Percentiles rank a stretch among this genome's conserved stretches.
Evolutionary conservation across 345 rosid species (phyloP).

Genomic region (Alliaria petiolata): DNA sequence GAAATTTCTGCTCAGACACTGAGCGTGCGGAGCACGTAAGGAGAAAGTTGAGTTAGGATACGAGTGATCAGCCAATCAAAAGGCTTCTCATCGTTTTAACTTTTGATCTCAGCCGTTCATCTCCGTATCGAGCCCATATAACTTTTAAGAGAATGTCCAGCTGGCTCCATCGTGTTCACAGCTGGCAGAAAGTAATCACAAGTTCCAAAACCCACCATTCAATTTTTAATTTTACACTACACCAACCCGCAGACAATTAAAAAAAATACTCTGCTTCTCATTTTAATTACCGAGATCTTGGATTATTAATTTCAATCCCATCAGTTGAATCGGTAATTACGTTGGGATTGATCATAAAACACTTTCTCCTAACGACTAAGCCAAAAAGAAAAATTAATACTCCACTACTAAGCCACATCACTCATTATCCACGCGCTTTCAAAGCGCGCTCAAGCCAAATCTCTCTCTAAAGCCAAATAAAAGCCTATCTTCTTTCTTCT

Average conservation of each 20-base stretch:
- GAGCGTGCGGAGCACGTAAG: too few relatives aligned
- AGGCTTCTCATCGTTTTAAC: neutral
- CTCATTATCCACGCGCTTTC: slow-evolving; percentile 11
- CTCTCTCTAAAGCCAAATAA: neutral
- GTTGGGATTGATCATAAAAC: slow-evolving; percentile 23
- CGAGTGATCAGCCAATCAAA: slow-evolving; percentile 12
- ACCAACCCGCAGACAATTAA: neutral
- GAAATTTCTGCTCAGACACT: neutral
- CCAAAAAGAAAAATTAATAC: neutral
- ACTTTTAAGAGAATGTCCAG: slow-evolving; percentile 31
- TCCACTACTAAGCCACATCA: slow-evolving; percentile 13
- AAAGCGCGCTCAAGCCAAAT: neutral
- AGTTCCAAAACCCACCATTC: slow-evolving; percentile 16
- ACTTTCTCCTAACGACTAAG: neutral
- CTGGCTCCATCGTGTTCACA: slow-evolving; percentile 34
- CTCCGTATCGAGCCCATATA: too few relatives aligned
- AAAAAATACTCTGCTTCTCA: neutral
- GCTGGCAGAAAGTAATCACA: slow-evolving; percentile 40
- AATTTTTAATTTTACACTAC: neutral
- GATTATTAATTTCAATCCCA: neutral
- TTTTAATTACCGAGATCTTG: slow-evolving; percentile 8
- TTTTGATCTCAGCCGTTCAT: slow-evolving; percentile 10
- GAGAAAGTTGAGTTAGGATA: neutral
- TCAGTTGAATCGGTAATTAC: slow-evolving; percentile 33
- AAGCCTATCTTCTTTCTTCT: slow-evolving; percentile 1